Evolutionary conservation across 169 alveolate species (phyloP).

Genomic region (Cryptosporidium ubiquitum): DNA sequence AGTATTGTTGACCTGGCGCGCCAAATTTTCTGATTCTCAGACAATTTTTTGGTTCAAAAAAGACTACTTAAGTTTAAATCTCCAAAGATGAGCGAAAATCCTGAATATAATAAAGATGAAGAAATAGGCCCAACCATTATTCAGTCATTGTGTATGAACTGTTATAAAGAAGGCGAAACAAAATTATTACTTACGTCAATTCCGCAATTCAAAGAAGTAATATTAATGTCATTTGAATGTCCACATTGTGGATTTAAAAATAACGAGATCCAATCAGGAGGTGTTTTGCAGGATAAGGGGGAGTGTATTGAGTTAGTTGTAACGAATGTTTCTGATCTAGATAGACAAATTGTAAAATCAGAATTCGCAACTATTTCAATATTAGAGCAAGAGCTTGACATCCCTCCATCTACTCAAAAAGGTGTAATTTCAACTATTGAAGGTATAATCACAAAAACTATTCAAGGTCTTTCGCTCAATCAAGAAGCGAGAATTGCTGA

Average conservation of each 20-base stretch:
- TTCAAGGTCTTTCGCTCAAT: slow-evolving; percentile 80
- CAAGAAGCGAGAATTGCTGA: slow-evolving; percentile 80
- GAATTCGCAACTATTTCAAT: slow-evolving; percentile 87
- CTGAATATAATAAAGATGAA: slow-evolving; percentile 50
- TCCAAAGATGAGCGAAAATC: not conserved
- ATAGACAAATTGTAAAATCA: slow-evolving; percentile 91
- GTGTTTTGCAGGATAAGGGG: slow-evolving; percentile 92
- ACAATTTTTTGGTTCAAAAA: not conserved
- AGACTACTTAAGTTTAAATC: not conserved
- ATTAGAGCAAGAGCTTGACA: slow-evolving; percentile 93
- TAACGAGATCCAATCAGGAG: slow-evolving; percentile 93
- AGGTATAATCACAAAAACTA: slow-evolving; percentile 85
- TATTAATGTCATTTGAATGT: slow-evolving; percentile 93
- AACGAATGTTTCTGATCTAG: slow-evolving; percentile 83
- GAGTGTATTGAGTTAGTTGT: slow-evolving; percentile 86
- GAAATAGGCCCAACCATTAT: slow-evolving; percentile 85
- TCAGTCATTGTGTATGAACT: slow-evolving; percentile 89
- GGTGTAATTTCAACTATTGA: slow-evolving; percentile 94
- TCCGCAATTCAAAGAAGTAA: slow-evolving; percentile 91
- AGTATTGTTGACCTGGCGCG: not conserved
- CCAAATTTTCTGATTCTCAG: not conserved
- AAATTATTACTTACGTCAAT: slow-evolving; percentile 87
- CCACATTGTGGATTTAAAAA: slow-evolving; percentile 92
- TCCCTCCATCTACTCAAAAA: slow-evolving; percentile 91
- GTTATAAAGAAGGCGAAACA: slow-evolving; percentile 91